Percentiles rank a stretch among this genome's conserved stretches.
Conservation (phyloP, 208 protist species). For the Crithidia acanthocephali region DNA sequence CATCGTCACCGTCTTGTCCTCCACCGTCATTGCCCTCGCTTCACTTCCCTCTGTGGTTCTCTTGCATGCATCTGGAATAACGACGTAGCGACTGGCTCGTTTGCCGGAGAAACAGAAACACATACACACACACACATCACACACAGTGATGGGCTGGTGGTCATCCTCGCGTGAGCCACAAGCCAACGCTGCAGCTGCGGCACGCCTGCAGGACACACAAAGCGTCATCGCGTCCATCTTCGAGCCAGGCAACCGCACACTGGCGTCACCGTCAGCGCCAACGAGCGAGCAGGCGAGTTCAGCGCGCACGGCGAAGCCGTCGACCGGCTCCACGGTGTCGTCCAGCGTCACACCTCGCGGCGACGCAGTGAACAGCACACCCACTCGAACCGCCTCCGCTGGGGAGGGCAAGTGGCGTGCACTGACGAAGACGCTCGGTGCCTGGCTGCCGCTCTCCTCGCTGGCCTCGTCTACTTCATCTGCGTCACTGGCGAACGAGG, state of each 20-base stretch:
- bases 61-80: too few relatives aligned
- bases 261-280: background rate
- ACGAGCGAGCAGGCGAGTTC: background rate
- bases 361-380: background rate
- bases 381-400: background rate
- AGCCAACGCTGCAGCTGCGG: background rate
- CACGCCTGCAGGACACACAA: conserved; percentile 11
- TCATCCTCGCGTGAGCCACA: background rate
- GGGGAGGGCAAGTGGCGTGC: background rate
- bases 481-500: background rate
- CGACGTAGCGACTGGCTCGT: too few relatives aligned
- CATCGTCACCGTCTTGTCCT: too few relatives aligned
- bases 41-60: too few relatives aligned
- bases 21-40: too few relatives aligned
- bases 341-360: background rate
- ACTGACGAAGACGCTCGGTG: background rate
- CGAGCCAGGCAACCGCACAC: conserved; percentile 10
- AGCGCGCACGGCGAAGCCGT: background rate
- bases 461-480: background rate
- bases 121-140: background rate
- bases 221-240: conserved; percentile 24
- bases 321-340: background rate
- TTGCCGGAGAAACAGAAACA: too few relatives aligned
- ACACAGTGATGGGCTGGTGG: conserved; percentile 17
- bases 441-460: background rate